A percentile compares a stretch with the other conserved stretches of the same genome.
phyloP scores from a whole-genome alignment of 768 basidiomycete genomes.

The Boletus bicolor region DNA sequence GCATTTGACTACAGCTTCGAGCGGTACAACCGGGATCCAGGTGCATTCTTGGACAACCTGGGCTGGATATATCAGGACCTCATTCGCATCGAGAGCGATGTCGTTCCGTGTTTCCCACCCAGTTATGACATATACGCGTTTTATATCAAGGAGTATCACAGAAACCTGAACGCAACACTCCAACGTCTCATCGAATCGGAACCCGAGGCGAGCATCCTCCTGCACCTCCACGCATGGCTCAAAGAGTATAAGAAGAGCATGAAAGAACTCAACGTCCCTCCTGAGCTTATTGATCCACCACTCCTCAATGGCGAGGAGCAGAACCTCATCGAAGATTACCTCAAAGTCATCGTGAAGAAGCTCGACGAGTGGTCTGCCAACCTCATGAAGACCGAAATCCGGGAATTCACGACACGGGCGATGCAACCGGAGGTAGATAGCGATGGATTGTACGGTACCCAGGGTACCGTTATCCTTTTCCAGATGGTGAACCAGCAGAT shows the following conservation, averaged over 20 bases:
- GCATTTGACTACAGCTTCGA: constrained; percentile 68
- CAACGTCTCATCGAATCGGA: constrained; percentile 66
- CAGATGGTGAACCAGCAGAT: constrained; percentile 98
- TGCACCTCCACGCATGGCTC: constrained; percentile 87
- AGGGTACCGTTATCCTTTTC: constrained; percentile 93
- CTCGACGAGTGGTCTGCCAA: constrained; percentile 97
- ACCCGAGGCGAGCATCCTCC: constrained; percentile 84
- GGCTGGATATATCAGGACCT: constrained; percentile 95
- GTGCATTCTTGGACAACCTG: constrained; percentile 71
- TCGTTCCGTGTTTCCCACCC: constrained; percentile 87
- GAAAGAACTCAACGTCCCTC: constrained; percentile 86
- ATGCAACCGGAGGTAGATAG: constrained; percentile 86
- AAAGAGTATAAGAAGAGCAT: constrained; percentile 95
- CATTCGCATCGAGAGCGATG: constrained; percentile 85
- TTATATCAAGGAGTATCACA: constrained; percentile 89
- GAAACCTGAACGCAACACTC: constrained; percentile 70
- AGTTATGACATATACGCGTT: constrained; percentile 87
- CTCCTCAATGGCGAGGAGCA: constrained; percentile 96
- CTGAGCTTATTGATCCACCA: constrained; percentile 81
- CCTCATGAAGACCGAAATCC: constrained; percentile 86
- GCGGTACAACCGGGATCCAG: constrained; percentile 59
- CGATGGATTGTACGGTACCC: constrained; percentile 86
- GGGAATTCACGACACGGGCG: constrained; percentile 77
- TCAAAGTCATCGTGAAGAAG: constrained; percentile 88
- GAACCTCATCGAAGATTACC: constrained; percentile 90